Percentiles rank a stretch among this genome's conserved stretches.
phyloP scores from a whole-genome alignment of 1,284 basidiomycete genomes.

The Sanghuangporus baumii region DNA sequence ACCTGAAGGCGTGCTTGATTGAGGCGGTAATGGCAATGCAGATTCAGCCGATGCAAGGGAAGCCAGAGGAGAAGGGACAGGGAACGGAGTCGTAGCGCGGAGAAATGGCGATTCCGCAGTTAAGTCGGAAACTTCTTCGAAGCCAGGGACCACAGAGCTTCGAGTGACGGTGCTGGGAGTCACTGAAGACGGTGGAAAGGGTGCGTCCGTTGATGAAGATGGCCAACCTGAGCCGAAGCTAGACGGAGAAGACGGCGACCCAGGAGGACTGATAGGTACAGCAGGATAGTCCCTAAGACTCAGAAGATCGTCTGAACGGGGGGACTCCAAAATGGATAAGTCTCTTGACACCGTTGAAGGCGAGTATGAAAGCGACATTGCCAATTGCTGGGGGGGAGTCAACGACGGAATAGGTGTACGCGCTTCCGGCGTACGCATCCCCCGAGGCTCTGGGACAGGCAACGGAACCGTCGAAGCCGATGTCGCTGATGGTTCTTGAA shows the following conservation, averaged over 20 bases:
- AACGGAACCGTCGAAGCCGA: constrained; percentile 21
- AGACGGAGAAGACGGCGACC: constrained; percentile 9
- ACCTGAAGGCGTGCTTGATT: constrained; percentile 5
- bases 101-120: constrained; percentile 7
- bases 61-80: constrained; percentile 4
- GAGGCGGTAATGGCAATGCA: background rate
- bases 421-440: background rate
- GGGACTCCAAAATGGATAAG: constrained; percentile 63
- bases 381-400: background rate
- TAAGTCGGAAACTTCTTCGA: constrained; percentile 5
- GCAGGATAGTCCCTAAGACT: constrained; percentile 32
- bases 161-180: constrained; percentile 8
- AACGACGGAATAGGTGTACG: background rate
- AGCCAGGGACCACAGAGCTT: background rate
- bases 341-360: constrained; percentile 35
- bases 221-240: constrained; percentile 5
- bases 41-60: constrained; percentile 9
- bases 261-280: constrained; percentile 17
- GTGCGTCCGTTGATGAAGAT: constrained; percentile 9
- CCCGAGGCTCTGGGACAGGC: constrained; percentile 9
- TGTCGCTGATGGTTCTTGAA: background rate
- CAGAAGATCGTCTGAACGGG: constrained; percentile 56
- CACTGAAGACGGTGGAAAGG: constrained; percentile 14
- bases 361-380: constrained; percentile 41
- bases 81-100: background rate